phyloP scores from a whole-genome alignment of 2,329 filamentous ascomycete genomes.

The Fusarium sp. region DNA sequence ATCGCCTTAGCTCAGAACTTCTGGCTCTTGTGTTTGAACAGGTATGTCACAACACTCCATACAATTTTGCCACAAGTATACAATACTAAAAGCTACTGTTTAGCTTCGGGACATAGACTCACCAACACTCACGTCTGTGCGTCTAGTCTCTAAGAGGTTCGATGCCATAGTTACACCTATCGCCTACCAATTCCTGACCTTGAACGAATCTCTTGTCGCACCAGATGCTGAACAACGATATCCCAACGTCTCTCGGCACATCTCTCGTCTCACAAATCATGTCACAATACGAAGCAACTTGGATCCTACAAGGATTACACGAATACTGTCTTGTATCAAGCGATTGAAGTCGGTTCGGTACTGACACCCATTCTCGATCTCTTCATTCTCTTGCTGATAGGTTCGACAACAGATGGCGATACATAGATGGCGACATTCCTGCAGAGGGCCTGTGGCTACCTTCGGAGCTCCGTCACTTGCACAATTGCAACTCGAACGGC shows the following conservation, averaged over 20 bases:
- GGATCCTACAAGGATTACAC: slow-evolving; percentile 51
- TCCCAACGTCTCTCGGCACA: slow-evolving; percentile 50
- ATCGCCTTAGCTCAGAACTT: slow-evolving; percentile 57
- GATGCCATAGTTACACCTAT: slow-evolving; percentile 58
- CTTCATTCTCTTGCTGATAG: slow-evolving; percentile 19
- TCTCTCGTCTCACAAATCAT: slow-evolving; percentile 55
- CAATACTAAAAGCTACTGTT: slow-evolving; percentile 23
- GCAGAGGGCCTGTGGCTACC: slow-evolving; percentile 51
- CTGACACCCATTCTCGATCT: slow-evolving; percentile 1
- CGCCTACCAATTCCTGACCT: slow-evolving; percentile 53
- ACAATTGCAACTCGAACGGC: slow-evolving; percentile 45
- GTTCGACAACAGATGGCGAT: slow-evolving; percentile 52
- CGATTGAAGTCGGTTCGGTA: slow-evolving; percentile 57
- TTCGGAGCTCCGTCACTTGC: slow-evolving; percentile 52
- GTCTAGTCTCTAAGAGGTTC: slow-evolving; percentile 55
- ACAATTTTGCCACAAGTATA: neutral
- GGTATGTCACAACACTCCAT: slow-evolving; percentile 45
- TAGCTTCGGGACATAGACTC: slow-evolving; percentile 56
- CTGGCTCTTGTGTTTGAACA: slow-evolving; percentile 57
- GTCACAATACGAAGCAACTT: slow-evolving; percentile 56
- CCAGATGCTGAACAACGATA: slow-evolving; percentile 49
- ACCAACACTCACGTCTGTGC: slow-evolving; percentile 49
- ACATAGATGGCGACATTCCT: slow-evolving; percentile 48
- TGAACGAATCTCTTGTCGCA: slow-evolving; percentile 54
- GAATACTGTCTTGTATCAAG: slow-evolving; percentile 51